A percentile compares a stretch with the other conserved stretches of the same genome.
Evolutionary conservation across 2,329 filamentous ascomycete species (phyloP).

Genomic region (Coniochaeta hoffmannii): DNA sequence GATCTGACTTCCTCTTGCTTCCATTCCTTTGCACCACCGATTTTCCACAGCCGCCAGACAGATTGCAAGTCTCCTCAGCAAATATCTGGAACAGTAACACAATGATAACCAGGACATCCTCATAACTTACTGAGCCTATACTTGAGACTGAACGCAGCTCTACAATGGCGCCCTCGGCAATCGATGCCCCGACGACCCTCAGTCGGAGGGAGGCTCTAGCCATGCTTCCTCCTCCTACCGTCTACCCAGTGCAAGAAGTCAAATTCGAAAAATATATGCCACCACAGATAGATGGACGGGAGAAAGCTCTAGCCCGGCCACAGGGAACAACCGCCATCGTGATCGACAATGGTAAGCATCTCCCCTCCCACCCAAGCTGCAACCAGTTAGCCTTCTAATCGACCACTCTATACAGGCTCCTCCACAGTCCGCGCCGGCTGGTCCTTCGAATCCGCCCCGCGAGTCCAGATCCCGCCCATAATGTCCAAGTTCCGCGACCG

Average conservation of each 20-base stretch:
- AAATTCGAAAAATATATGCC: slow-evolving; percentile 50
- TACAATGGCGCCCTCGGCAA: slow-evolving; percentile 46
- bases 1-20: not conserved
- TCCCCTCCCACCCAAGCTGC: not conserved
- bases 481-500: slow-evolving; percentile 94
- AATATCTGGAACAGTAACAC: no score
- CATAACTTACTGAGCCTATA: not conserved
- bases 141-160: no score
- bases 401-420: slow-evolving; percentile 53
- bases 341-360: slow-evolving; percentile 87
- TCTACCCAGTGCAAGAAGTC: slow-evolving; percentile 56
- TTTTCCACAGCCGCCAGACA: no score
- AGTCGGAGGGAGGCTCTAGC: slow-evolving; percentile 31
- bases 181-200: slow-evolving; percentile 34
- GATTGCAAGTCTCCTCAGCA: no score
- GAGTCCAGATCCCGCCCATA: slow-evolving; percentile 75
- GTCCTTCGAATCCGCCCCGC: slow-evolving; percentile 83
- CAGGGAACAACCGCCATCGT: slow-evolving; percentile 69
- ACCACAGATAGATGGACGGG: slow-evolving; percentile 59
- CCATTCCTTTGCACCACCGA: not conserved
- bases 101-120: no score
- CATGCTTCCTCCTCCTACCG: slow-evolving; percentile 43
- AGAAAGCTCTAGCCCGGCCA: slow-evolving; percentile 51
- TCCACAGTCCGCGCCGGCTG: slow-evolving; percentile 87
- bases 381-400: not conserved